Conservation (phyloP, 2,329 filamentous ascomycete genomes). For the Clonostachys solani region DNA sequence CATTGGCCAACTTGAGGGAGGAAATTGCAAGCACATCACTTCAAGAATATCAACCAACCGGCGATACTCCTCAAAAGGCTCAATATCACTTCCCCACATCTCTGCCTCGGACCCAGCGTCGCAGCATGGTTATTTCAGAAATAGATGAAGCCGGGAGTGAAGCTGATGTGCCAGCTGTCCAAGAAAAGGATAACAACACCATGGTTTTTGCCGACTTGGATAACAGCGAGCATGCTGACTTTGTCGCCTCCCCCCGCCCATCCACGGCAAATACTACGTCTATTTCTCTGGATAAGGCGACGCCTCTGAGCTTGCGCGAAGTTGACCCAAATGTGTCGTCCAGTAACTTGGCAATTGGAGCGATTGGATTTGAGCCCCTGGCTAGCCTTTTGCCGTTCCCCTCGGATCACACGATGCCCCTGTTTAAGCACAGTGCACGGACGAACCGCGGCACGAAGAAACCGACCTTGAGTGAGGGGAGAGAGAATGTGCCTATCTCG, state of each 20-base stretch:
- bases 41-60: slow-evolving; percentile 79
- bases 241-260: slow-evolving; percentile 7
- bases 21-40: slow-evolving; percentile 62
- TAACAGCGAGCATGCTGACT: slow-evolving; percentile 5
- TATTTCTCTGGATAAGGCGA: slow-evolving; percentile 17
- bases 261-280: slow-evolving; percentile 7
- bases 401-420: slow-evolving; percentile 37
- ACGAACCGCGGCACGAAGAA: slow-evolving; percentile 25
- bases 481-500: slow-evolving; percentile 45
- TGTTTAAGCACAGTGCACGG: slow-evolving; percentile 40
- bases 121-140: slow-evolving; percentile 38
- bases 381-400: slow-evolving; percentile 34
- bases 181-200: slow-evolving; percentile 28
- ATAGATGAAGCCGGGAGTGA: slow-evolving; percentile 20
- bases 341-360: slow-evolving; percentile 27
- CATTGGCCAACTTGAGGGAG: slow-evolving; percentile 67
- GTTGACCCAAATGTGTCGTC: slow-evolving; percentile 46
- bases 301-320: slow-evolving; percentile 41
- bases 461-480: slow-evolving; percentile 32
- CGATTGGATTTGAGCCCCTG: slow-evolving; percentile 34
- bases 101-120: slow-evolving; percentile 66
- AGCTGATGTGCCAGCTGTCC: slow-evolving; percentile 6
- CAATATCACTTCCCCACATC: slow-evolving; percentile 76
- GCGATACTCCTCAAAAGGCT: slow-evolving; percentile 77
- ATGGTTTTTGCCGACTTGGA: slow-evolving; percentile 36